Base-by-base conservation (phyloP, 1,139 yeast genomes). In the Suhomyces bribrorum region DNA sequence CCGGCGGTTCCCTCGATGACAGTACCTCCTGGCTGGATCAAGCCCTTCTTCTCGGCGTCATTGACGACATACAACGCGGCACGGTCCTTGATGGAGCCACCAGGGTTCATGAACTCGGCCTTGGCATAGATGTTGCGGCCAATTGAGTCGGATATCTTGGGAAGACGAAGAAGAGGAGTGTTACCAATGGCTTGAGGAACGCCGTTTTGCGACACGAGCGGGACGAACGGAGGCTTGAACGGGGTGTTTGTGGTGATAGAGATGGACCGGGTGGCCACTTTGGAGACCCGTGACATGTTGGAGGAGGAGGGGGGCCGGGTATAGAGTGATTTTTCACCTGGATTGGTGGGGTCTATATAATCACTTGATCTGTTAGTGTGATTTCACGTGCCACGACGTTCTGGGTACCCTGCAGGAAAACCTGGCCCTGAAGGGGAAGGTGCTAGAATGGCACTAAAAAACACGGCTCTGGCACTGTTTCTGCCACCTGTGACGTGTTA, bases 71-170 rank as follows among this genome's bases (percentile, higher is more conserved):
- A 87, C 34, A 85, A 67, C 0, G 96, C 96, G 6, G 96, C 96
- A 43, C 97, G 75, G 59, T 88, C 97, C 59, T 88, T 88, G 44
- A 89, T 89, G 5, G 95, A 84, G 1, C 96, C 97, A 34, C 96
- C 96, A 2, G 97, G 97, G 63, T 89, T 88, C 84, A 86, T 85
- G 66, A 81, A 86, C 64, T 88, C 97, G 11, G 95, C 95, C 59
- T 88, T 88, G 36, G 87, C 96, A 57, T 79, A 87, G 49, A 88
- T 80, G 53, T 88, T 85, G 51, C 95, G 69, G 8, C 88, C 88
- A 14, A 82, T 62, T 47, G 75, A 75, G 25, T 70, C 66, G 13
- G 88, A 81, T 32, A 87, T 69, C 32, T 66, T 69, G 41, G 83
- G 81, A 36, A 89, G 72, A 49, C 76, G 75, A 47, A 88, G 67